These are phyloP conservation scores for Agaricus subrufescens DNA, from an alignment of 768 basidiomycete species.

Conservation along the genomic window DNA sequence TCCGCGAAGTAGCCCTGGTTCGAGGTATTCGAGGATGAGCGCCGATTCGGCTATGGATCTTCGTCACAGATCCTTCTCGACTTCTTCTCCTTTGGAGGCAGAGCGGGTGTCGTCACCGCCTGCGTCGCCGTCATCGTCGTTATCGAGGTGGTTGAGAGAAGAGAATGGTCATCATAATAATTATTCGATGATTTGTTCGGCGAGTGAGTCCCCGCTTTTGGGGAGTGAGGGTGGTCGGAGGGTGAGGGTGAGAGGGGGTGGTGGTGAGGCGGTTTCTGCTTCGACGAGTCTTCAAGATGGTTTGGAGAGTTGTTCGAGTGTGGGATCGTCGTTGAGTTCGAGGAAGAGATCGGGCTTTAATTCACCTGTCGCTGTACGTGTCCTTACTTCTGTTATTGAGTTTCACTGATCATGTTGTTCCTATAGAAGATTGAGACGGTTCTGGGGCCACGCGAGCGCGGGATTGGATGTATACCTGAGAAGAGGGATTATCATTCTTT, in stretches of 20 bases:
- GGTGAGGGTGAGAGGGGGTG: too few species aligned
- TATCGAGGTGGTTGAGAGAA: neutral
- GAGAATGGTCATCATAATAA: neutral
- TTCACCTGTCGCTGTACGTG: conserved; percentile 4
- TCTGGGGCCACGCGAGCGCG: neutral
- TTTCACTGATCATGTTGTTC: neutral
- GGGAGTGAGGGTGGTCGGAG: too few species aligned
- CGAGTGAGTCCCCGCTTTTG: neutral
- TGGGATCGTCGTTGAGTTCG: neutral
- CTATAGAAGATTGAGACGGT: neutral
- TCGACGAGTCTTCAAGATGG: neutral
- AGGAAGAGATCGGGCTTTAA: neutral
- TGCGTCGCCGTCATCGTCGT: neutral
- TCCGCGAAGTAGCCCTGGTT: too few species aligned
- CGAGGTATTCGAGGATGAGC: too few species aligned
- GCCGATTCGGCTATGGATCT: too few species aligned
- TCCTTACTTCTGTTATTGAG: neutral
- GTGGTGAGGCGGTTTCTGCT: too few species aligned
- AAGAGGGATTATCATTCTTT: conserved; percentile 1
- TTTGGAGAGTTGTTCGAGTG: neutral
- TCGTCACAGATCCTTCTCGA: neutral
- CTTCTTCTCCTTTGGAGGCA: too few species aligned
- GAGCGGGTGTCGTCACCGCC: neutral
- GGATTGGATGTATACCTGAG: neutral
- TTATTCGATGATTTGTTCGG: conserved; percentile 3